phyloP scores from a whole-genome alignment of 257 asterid genomes.

The Gynochthodes officinalis region DNA sequence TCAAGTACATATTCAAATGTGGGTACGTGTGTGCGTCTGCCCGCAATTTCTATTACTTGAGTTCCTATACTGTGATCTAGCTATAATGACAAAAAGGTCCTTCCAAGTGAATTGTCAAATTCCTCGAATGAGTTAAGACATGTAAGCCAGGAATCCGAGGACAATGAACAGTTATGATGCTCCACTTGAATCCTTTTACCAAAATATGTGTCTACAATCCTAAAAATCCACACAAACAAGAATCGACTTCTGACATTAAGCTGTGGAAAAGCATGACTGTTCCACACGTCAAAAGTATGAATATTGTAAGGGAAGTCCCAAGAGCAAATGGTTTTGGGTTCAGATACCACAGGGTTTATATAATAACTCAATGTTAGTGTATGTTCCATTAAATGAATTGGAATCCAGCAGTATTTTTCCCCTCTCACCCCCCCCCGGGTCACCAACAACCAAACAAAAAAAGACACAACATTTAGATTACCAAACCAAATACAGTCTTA shows the following conservation, averaged over 20 bases:
- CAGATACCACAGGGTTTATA: background rate
- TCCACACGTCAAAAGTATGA: too few species aligned
- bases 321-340: background rate
- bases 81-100: too few species aligned
- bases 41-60: background rate
- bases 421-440: too few species aligned
- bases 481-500: constrained; percentile 2
- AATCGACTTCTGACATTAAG: background rate
- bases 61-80: too few species aligned
- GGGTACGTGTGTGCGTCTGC: background rate
- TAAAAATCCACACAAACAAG: background rate
- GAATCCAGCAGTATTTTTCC: background rate
- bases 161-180: background rate
- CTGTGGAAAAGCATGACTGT: background rate
- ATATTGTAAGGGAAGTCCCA: background rate
- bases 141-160: background rate
- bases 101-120: background rate
- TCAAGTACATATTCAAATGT: background rate
- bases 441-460: background rate
- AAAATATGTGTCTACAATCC: background rate
- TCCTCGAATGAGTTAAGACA: background rate
- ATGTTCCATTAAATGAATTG: background rate
- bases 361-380: background rate
- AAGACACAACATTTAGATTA: background rate
- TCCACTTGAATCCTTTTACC: background rate